phyloP scores from a whole-genome alignment of 177 flowering plant species.

The Vitis hybrid region DNA sequence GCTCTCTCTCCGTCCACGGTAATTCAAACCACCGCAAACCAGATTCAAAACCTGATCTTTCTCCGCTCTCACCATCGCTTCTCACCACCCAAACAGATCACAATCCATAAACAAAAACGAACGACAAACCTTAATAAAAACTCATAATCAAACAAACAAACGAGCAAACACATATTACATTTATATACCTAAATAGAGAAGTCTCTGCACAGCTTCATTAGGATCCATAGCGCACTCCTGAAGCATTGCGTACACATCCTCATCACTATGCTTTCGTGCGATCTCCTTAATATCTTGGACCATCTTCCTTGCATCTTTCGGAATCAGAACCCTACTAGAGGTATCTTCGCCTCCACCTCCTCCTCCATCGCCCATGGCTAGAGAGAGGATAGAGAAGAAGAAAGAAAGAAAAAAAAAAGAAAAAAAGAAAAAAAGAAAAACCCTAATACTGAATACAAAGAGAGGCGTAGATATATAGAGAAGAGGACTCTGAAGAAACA shows the following conservation, averaged over 20 bases:
- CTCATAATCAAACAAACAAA: not conserved
- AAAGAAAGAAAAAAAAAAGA: not conserved
- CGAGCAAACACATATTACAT: not conserved
- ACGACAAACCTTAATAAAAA: not conserved
- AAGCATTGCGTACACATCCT: slow-evolving; percentile 54
- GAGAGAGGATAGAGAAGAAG: slow-evolving; percentile 10
- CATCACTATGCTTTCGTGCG: slow-evolving; percentile 55
- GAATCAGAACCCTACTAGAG: slow-evolving; percentile 43
- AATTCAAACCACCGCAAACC: too few relatives aligned
- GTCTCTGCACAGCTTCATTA: slow-evolving; percentile 55
- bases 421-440: not conserved
- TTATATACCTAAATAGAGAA: slow-evolving; percentile 39
- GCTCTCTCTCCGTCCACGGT: not conserved
- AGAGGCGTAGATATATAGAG: not conserved
- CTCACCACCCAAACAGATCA: not conserved
- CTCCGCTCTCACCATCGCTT: too few relatives aligned
- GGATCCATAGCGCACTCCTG: slow-evolving; percentile 66
- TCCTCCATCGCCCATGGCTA: slow-evolving; percentile 33
- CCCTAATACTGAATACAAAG: not conserved
- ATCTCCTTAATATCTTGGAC: slow-evolving; percentile 56
- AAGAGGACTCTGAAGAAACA: not conserved
- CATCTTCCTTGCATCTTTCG: slow-evolving; percentile 28
- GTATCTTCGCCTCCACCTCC: slow-evolving; percentile 4
- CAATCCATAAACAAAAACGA: not conserved
- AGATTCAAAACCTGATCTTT: too few relatives aligned